Conservation (phyloP, 352 stramenopile genomes). For the Globisporangium paddicum region DNA sequence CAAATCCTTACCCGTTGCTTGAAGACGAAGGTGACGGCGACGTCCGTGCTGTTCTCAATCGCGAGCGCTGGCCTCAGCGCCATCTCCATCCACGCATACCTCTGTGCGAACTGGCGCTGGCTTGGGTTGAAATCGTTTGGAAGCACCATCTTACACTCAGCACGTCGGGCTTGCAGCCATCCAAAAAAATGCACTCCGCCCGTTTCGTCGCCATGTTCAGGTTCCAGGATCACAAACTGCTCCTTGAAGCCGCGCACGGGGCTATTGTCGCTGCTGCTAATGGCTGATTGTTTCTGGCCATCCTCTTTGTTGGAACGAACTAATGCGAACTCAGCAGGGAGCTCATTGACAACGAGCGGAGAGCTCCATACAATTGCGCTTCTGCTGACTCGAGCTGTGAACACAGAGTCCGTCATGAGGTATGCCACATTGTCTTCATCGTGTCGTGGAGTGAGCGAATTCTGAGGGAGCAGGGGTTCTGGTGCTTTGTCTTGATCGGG, state of each 20-base stretch:
- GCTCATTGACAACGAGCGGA: slow-evolving; percentile 11
- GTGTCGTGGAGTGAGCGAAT: background rate
- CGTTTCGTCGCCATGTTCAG: slow-evolving; percentile 3
- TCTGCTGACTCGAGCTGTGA: slow-evolving; percentile 21
- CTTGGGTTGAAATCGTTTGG: slow-evolving; percentile 43
- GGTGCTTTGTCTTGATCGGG: background rate
- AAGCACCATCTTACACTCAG: slow-evolving; percentile 31
- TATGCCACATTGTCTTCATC: slow-evolving; percentile 6
- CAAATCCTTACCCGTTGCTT: slow-evolving; percentile 28
- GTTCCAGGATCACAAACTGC: slow-evolving; percentile 21
- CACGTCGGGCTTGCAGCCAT: slow-evolving; percentile 31
- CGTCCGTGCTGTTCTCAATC: slow-evolving; percentile 34
- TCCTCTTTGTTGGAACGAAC: slow-evolving; percentile 27
- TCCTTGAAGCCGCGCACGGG: slow-evolving; percentile 4
- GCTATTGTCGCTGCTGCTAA: background rate
- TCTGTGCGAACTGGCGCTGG: slow-evolving; percentile 29
- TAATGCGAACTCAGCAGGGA: slow-evolving; percentile 47
- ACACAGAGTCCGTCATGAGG: slow-evolving; percentile 34
- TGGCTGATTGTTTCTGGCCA: background rate
- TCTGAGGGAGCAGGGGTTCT: background rate
- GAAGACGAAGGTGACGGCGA: slow-evolving; percentile 25
- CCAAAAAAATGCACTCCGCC: slow-evolving; percentile 17
- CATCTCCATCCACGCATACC: slow-evolving; percentile 53
- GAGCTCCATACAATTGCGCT: slow-evolving; percentile 28
- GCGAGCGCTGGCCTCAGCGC: slow-evolving; percentile 39